Evolutionary conservation across 2,329 filamentous ascomycete species (phyloP).

Genomic region (Xylogone sp.): DNA sequence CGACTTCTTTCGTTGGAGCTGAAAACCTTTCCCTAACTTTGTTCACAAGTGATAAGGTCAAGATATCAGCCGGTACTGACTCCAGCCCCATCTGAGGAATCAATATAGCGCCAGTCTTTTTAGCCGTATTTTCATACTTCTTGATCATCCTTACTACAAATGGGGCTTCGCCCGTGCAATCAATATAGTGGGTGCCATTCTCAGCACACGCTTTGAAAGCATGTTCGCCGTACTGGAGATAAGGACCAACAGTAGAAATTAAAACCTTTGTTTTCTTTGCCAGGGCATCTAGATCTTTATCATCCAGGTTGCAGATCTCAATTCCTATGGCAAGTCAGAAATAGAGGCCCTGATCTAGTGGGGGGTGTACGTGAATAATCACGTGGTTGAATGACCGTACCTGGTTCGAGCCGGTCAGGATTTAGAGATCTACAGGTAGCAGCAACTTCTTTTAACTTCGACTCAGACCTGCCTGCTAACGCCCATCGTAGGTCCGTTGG

Average conservation of each 20-base stretch:
- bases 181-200: slow-evolving; percentile 61
- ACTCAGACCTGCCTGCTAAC: slow-evolving; percentile 74
- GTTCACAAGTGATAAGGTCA: slow-evolving; percentile 47
- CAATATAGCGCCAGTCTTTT: slow-evolving; percentile 52
- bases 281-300: slow-evolving; percentile 42
- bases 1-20: slow-evolving; percentile 48
- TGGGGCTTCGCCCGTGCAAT: slow-evolving; percentile 57
- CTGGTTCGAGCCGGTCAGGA: slow-evolving; percentile 66
- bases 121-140: slow-evolving; percentile 52
- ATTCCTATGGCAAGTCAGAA: slow-evolving; percentile 36
- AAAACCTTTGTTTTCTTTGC: slow-evolving; percentile 54
- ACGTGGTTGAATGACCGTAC: slow-evolving; percentile 42
- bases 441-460: slow-evolving; percentile 68
- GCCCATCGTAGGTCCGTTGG: slow-evolving; percentile 84
- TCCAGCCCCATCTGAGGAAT: slow-evolving; percentile 61
- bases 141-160: slow-evolving; percentile 57
- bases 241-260: slow-evolving; percentile 58
- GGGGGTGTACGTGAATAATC: no score
- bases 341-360: no score
- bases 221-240: slow-evolving; percentile 50
- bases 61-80: slow-evolving; percentile 57
- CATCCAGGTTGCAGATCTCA: slow-evolving; percentile 47
- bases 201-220: slow-evolving; percentile 60
- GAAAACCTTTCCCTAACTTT: slow-evolving; percentile 46
- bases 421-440: slow-evolving; percentile 63